phyloP scores from a whole-genome alignment of 768 basidiomycete genomes.

The Collybia mongolica region DNA sequence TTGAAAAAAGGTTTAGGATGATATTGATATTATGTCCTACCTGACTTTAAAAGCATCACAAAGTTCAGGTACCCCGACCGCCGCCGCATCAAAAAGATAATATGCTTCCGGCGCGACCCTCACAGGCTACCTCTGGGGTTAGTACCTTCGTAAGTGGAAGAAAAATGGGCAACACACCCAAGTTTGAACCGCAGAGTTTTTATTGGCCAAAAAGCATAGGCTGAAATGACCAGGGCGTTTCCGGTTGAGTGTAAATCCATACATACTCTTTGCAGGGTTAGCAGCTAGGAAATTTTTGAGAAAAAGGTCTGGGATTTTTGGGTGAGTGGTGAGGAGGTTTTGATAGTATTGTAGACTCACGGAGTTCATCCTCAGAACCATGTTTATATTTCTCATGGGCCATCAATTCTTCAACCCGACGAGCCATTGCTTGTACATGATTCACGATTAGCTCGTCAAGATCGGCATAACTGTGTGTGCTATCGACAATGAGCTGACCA shows the following conservation, averaged over 20 bases:
- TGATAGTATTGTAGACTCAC: conserved; percentile 49
- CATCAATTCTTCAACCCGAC: conserved; percentile 93
- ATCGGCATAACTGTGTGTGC: conserved; percentile 83
- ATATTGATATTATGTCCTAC: conserved; percentile 30
- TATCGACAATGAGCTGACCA: conserved; percentile 69
- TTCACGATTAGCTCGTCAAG: conserved; percentile 97
- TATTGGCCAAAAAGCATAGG: conserved; percentile 91
- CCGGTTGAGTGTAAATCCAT: conserved; percentile 91
- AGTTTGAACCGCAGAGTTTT: conserved; percentile 83
- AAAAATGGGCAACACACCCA: conserved; percentile 60
- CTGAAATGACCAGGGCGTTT: conserved; percentile 91
- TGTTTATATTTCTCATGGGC: conserved; percentile 93
- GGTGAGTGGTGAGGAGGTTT: conserved; percentile 1
- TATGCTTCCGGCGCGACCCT: conserved; percentile 88
- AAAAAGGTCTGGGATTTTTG: conserved; percentile 62
- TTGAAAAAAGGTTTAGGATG: conserved; percentile 5
- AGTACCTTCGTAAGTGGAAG: neutral
- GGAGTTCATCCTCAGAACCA: conserved; percentile 84
- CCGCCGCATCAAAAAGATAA: conserved; percentile 86
- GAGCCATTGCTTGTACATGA: conserved; percentile 91
- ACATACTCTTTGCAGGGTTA: conserved; percentile 92
- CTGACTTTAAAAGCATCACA: conserved; percentile 97
- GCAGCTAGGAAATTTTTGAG: conserved; percentile 89
- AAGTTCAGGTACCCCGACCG: conserved; percentile 87
- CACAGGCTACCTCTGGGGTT: conserved; percentile 56